These are phyloP conservation scores for Eucalyptus sp. DNA, from an alignment of 345 rosid genomes.

Conservation along the genomic window DNA sequence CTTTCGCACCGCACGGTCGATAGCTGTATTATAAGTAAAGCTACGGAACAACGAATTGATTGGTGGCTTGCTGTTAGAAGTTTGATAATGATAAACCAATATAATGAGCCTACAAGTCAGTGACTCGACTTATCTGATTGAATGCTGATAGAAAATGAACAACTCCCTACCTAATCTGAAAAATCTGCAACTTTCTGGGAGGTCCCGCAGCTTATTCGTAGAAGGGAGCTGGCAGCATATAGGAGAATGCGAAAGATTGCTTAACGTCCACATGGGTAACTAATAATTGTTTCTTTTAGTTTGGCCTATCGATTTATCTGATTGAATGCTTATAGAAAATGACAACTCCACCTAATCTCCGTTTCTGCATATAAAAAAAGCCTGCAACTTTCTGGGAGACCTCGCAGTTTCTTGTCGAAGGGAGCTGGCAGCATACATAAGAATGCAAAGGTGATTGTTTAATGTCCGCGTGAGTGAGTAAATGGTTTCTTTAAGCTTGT, in stretches of 20 bases:
- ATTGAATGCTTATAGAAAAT: neutral
- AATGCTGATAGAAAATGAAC: neutral
- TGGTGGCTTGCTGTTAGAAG: neutral
- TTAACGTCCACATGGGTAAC: neutral
- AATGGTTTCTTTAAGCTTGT: neutral
- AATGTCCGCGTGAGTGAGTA: neutral
- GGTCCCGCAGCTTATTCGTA: rapidly evolving
- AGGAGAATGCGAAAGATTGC: neutral
- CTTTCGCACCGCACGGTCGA: neutral
- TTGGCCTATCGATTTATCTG: neutral
- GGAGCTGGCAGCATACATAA: neutral
- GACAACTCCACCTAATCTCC: neutral
- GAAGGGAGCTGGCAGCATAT: neutral
- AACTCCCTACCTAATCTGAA: neutral
- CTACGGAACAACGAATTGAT: neutral
- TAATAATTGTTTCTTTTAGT: neutral
- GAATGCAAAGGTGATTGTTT: neutral
- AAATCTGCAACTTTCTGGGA: neutral
- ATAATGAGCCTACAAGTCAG: neutral
- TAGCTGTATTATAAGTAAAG: neutral
- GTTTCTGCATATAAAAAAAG: neutral
- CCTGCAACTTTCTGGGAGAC: neutral
- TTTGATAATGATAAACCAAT: neutral
- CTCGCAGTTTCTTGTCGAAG: neutral
- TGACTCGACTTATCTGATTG: neutral